A percentile compares a stretch with the other conserved stretches of the same genome.
Evolutionary conservation across 2,329 filamentous ascomycete species (phyloP).

Genomic region (Cytospora chrysosperma): DNA sequence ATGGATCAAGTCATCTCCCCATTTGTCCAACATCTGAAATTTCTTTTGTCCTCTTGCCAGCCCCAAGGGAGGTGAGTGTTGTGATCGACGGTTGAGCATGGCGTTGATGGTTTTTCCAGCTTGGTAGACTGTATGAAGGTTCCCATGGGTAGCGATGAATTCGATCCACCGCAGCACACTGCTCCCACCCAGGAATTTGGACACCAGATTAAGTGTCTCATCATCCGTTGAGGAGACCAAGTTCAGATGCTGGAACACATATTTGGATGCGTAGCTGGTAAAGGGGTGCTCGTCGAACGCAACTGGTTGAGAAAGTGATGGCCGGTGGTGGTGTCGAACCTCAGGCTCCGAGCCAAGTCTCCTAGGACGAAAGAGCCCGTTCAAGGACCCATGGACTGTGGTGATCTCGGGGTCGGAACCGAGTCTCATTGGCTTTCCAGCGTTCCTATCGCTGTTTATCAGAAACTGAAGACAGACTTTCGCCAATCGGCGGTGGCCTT

Average conservation of each 20-base stretch:
- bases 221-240: conserved; percentile 20
- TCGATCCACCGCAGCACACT: conserved; percentile 30
- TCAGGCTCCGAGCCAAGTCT: background rate
- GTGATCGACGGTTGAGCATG: conserved; percentile 18
- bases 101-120: conserved; percentile 28
- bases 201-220: conserved; percentile 23
- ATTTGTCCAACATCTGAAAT: conserved; percentile 24
- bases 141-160: conserved; percentile 17
- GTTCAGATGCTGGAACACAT: conserved; percentile 29
- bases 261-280: conserved; percentile 27
- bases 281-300: conserved; percentile 9
- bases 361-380: background rate
- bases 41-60: conserved; percentile 14
- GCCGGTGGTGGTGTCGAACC: background rate
- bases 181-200: conserved; percentile 25
- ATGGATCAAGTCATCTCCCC: conserved; percentile 28
- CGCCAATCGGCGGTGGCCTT: conserved; percentile 29
- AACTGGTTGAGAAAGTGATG: background rate
- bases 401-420: background rate
- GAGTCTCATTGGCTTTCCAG: background rate
- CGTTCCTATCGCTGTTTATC: background rate
- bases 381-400: background rate
- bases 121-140: conserved; percentile 27
- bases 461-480: conserved; percentile 30
- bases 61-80: conserved; percentile 17